Evolutionary conservation across 169 alveolate species (phyloP), one percentile per base, ranked within the genome.

Genomic region (Eimeria praecox): DNA sequence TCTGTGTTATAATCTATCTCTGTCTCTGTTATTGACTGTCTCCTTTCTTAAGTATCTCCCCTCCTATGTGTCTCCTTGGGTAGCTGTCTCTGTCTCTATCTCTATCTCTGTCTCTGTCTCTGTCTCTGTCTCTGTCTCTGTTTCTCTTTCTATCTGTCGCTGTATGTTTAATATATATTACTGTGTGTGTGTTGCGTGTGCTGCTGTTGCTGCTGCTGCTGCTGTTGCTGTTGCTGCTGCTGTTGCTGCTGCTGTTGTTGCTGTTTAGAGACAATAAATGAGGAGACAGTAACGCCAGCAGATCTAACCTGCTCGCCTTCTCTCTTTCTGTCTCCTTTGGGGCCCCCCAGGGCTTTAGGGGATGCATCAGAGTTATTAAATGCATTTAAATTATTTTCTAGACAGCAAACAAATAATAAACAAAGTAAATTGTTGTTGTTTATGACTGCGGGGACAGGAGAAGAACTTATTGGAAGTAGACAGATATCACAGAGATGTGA

Each of bases 401-500:
- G 16, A 22, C 73, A 82, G n/a, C 49, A 30, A 30, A 38, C 82
- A 71, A 38, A 9, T 12, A 12, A 71, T 38, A 71, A 71, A 71
- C 6, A 44, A n/a, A 82, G 22, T 12, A 82, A 82, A 27, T 8
- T 82, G 27, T n/a, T 82, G 22, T 6, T 82, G 12, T 82, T 82
- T 46, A n/a, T 82, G 46, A 49, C 90, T 1, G 90, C 90, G 10
- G 90, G 90, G 35, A 82, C 73, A 42, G 90, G 90, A 42, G 90
- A 82, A 38, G 90, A 82, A 20, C 44, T 46, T 1, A 44, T 46
- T n/a, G 71, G 66, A 10, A 82, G 56, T 46, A 27, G 90, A 27
- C 90, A 82, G 12, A 44, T 82, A 0, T 82, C 90, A n/a, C 90
- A 82, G 46, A 44, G 90, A 44, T n/a, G 90, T 82, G n/a, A 82